Evolutionary conservation across 1,284 basidiomycete genomes (phyloP).

Genomic region (Mrakiaceae sp.): DNA sequence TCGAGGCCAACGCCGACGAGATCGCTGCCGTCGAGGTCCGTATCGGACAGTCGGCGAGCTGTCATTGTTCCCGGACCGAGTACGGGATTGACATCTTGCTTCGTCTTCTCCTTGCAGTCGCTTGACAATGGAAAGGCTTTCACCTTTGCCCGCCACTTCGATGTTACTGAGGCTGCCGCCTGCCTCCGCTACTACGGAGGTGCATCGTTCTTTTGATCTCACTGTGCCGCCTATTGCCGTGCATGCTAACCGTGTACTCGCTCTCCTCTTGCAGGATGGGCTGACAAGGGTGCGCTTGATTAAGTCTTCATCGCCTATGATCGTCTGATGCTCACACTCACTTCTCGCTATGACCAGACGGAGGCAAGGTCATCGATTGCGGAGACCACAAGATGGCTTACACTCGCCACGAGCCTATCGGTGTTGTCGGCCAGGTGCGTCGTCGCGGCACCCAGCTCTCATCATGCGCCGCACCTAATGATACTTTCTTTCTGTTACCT

Average conservation of each 20-base stretch:
- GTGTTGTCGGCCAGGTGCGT: conserved; percentile 74
- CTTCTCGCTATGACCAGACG: conserved; percentile 32
- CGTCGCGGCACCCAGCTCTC: conserved; percentile 23
- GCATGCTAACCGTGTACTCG: neutral
- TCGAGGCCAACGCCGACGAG: conserved; percentile 60
- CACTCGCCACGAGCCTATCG: conserved; percentile 85
- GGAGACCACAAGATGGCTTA: conserved; percentile 27
- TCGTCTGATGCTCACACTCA: no score
- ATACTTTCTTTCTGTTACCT: neutral
- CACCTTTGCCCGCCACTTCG: conserved; percentile 55
- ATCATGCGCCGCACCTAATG: no score
- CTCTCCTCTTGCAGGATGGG: conserved; percentile 26
- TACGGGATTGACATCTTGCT: conserved; percentile 19
- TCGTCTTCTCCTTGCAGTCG: conserved; percentile 23
- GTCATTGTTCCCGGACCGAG: no score
- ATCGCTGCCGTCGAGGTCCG: conserved; percentile 54
- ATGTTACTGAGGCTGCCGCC: conserved; percentile 56
- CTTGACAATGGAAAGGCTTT: conserved; percentile 67
- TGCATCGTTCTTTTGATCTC: conserved; percentile 7
- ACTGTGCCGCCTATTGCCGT: neutral
- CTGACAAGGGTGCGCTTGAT: conserved; percentile 49
- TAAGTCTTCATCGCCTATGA: no score
- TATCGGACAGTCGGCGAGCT: no score
- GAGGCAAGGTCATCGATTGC: conserved; percentile 59
- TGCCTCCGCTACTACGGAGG: conserved; percentile 50